Base-by-base conservation (phyloP, 2,329 filamentous ascomycete species). In the Aspergillus nomiae region DNA sequence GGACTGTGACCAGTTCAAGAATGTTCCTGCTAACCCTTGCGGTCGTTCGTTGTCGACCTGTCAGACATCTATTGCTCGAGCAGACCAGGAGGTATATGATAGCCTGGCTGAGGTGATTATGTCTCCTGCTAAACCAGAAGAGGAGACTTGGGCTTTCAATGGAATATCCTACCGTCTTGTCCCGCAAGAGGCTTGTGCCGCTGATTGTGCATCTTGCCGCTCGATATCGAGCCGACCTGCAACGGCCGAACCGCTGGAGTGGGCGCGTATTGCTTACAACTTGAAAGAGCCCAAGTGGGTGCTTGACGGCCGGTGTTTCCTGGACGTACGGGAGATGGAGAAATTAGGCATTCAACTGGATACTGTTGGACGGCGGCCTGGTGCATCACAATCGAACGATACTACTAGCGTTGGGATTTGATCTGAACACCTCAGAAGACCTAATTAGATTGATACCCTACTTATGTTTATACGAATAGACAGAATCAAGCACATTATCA, bases 1-100 rank as follows among this genome's bases (percentile, higher is more conserved):
- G 1, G 84, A 84, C 24, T 85, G 82, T 74, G 82, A 85, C 58
- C 82, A 85, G 60, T 85, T 86, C 71, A 77, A 76, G 30, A 78
- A 77, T 36, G 43, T 54, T 1, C 21, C 41, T 7, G 30, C 36
- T 21, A 45, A 41, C 0, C 14, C 24, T 21, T 34, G 34, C 4
- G 8, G 48, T 32, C 48, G 48, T 7, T 51, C 48, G 4, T 0
- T 30, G 46, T 16, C 19, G 14, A 2, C 26, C 11, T 3, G 11
- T 28, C 10, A 51, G 26, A 3, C 48, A 14, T 7, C 21, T n/a
- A 16, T n/a, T 28, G 10, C 28, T 30, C 32, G 12, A 51, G 21
- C 10, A 1, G 28, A 32, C 8, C 28, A 32, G 28, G 48, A 32
- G 1, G 19, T 30, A 14, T 51, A 32, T 14, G 48, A 51, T 32